Evolutionary conservation across 352 stramenopile genomes (phyloP), one percentile per base, ranked within the genome.

Genomic region (Globisporangium acanthophoron): DNA sequence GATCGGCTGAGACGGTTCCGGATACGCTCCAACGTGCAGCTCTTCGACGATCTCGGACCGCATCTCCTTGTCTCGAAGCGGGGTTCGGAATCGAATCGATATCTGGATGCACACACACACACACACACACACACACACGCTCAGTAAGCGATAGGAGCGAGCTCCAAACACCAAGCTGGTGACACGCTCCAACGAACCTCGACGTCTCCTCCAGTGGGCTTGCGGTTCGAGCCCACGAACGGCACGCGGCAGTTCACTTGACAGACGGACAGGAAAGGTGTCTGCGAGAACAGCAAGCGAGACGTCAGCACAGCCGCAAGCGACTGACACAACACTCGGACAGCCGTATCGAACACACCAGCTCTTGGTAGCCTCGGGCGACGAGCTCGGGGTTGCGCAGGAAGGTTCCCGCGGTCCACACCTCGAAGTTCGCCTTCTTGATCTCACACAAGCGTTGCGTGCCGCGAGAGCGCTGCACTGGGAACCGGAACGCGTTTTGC

Each of bases 391-490:
- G 58, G n/a, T 80, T 88, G 4, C 76, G 70, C 16, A 91, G 79
- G 8, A 91, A 63, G 1, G 79, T 83, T 41, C 66, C 75, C 0
- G 78, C 67, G 2, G 73, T 77, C 76, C 82, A 91, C 47, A 93
- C 78, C 67, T 93, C 84, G 49, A 93, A 89, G 49, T 76, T 39
- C 0, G 76, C 78, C 48, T 92, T 93, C 56, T 89, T 88, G 20
- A 93, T 86, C 64, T 90, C 81, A 64, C 88, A 87, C n/a, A 93
- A 62, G 2, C 82, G 80, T 43, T 87, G 74, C 0, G 78, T 88
- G 13, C 84, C 84, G 43, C 81, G 72, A 15, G 71, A 79, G 29
- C 84, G 73, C 51, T 84, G 62, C 3, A 93, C 56, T 54, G 73
- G 78, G 29, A 88, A 85, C 18, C 57, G 54, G 40, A 79, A 87